phyloP scores from a whole-genome alignment of 768 basidiomycete species.

The Kwoniella pini region DNA sequence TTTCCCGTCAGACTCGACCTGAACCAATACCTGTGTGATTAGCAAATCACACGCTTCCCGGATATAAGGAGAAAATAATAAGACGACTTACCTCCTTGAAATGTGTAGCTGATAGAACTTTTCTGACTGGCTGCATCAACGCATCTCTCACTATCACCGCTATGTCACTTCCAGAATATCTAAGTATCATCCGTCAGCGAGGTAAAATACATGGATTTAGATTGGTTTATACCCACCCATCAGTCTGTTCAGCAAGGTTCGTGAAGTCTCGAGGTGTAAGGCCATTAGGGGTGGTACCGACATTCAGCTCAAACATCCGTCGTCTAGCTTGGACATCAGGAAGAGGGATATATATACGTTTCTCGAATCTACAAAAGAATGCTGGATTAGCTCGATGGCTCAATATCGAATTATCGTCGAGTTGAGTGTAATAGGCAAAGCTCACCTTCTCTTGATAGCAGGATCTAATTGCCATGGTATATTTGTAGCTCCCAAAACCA shows the following conservation, averaged over 20 bases:
- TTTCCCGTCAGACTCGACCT: constrained; percentile 36
- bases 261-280: constrained; percentile 77
- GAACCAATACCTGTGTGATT: not conserved
- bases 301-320: constrained; percentile 95
- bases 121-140: constrained; percentile 96
- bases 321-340: constrained; percentile 88
- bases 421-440: constrained; percentile 12
- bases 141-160: constrained; percentile 92
- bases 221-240: constrained; percentile 62
- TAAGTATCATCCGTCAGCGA: constrained; percentile 34
- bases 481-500: constrained; percentile 96
- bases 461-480: constrained; percentile 98
- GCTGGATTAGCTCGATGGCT: too few relatives aligned
- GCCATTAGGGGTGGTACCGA: constrained; percentile 87
- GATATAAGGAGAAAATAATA: not conserved
- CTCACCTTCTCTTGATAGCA: constrained; percentile 90
- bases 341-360: constrained; percentile 96
- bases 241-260: constrained; percentile 76
- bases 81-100: constrained; percentile 65
- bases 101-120: constrained; percentile 92
- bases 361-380: constrained; percentile 72
- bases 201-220: too few relatives aligned
- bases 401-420: too few relatives aligned
- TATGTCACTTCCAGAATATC: constrained; percentile 92
- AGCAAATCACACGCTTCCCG: constrained; percentile 4